Conservation (phyloP, 768 basidiomycete genomes). For the Boletus reticulatus region DNA sequence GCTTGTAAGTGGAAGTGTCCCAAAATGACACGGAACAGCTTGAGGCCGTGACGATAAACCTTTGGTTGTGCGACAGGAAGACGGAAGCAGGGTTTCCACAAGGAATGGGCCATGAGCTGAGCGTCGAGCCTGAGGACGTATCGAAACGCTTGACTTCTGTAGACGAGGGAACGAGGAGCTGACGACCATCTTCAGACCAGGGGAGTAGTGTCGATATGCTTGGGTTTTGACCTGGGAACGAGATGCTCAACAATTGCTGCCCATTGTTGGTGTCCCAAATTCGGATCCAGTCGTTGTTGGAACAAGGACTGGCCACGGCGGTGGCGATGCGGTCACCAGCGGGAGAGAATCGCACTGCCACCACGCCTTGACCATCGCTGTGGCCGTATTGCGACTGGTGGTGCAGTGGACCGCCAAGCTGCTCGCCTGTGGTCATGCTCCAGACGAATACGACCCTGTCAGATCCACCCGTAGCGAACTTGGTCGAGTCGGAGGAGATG, state of each 20-base stretch:
- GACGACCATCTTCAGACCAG: neutral
- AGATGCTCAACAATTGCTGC: neutral
- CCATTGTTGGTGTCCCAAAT: neutral
- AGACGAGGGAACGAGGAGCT: neutral
- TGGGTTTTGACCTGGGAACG: neutral
- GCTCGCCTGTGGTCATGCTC: neutral
- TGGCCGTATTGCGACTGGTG: neutral
- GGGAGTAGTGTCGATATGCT: neutral
- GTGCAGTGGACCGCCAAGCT: neutral
- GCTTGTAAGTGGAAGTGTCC: neutral
- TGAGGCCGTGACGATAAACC: neutral
- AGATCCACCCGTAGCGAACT: neutral
- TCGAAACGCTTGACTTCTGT: neutral
- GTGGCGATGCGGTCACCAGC: conserved; percentile 2
- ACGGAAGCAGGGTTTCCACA: neutral
- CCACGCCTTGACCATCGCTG: neutral
- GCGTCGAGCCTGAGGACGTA: neutral
- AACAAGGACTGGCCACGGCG: too few species aligned
- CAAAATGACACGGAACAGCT: neutral
- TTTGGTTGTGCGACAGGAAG: neutral
- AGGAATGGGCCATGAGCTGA: neutral
- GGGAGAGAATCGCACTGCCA: conserved; percentile 1
- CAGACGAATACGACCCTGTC: neutral
- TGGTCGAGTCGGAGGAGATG: neutral
- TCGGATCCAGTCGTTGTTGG: neutral